Conservation (phyloP, 2,329 filamentous ascomycete species). For the Calonectria pteridis region DNA sequence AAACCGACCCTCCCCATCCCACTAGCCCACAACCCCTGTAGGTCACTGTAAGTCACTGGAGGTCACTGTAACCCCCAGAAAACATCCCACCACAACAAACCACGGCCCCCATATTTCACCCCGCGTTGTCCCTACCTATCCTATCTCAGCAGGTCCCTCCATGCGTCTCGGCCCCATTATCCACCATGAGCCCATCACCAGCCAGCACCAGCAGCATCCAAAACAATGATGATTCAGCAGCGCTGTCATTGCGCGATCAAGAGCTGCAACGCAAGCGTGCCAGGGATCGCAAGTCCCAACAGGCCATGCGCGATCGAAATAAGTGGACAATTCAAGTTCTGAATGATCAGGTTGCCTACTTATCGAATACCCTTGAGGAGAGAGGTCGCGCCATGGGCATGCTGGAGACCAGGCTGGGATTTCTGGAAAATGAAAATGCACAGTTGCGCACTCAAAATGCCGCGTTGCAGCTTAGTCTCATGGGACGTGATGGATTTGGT, state of each 20-base stretch:
- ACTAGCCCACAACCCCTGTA: not conserved
- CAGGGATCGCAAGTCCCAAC: conserved; percentile 48
- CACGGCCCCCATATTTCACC: conserved; percentile 16
- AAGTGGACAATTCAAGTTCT: conserved; percentile 47
- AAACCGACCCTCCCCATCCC: not conserved
- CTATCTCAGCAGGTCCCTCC: not conserved
- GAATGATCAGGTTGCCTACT: conserved; percentile 45
- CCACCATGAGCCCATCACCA: conserved; percentile 27
- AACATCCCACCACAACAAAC: not conserved
- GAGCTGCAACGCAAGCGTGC: conserved; percentile 49
- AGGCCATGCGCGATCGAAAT: conserved; percentile 50
- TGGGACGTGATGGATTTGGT: conserved; percentile 34
- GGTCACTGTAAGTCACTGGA: not conserved
- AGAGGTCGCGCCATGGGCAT: conserved; percentile 31
- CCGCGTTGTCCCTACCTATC: conserved; percentile 11
- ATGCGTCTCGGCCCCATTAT: not conserved
- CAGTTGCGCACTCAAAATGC: conserved; percentile 47
- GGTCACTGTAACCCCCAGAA: not conserved
- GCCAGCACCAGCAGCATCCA: conserved; percentile 4
- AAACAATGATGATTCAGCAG: conserved; percentile 29
- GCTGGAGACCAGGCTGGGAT: conserved; percentile 36
- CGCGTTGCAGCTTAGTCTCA: conserved; percentile 45
- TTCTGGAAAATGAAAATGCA: conserved; percentile 44
- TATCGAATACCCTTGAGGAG: conserved; percentile 42
- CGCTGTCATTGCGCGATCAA: conserved; percentile 14